Base-by-base conservation (phyloP, 192 early-diverging fungal genomes). In the Spizellomyces punctatus region DNA sequence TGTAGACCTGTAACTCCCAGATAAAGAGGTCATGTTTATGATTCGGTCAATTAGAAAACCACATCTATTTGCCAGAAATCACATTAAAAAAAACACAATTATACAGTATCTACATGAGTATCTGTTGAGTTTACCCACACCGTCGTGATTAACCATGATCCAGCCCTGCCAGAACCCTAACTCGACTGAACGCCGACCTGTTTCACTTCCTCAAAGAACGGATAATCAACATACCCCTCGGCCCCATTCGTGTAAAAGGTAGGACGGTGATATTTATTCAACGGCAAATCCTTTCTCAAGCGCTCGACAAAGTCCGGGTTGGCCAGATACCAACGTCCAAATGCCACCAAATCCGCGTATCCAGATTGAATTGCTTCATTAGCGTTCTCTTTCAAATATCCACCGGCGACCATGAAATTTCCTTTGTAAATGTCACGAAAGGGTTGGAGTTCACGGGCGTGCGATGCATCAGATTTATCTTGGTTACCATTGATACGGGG, bases 251-350 rank as follows among this genome's bases (percentile, higher is more conserved):
- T 63, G 59, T 81, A 79, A 59, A 79, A 79, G 21, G 74, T 76
- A 2, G 21, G 42, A 16, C 70, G 43, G 66, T 81, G 67, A 54
- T 76, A 78, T 8, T 74, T 65, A 9, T 66, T 79, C 64, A 79
- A 42, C n/a, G 60, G 41, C n/a, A 52, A 42, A 9, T 67, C 69
- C 45, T 77, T 71, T 12, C 57, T 46, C 36, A 82, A 48, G n/a
- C 81, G 47, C 21, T 67, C 36, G 6, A 67, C 62, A 27, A 82
- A 66, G 61, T 82, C 81, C 1, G 81, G 81, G 75, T 82, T 82
- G 8, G 78, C 22, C 46, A 80, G 75, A 60, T 78, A 80, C 46
- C 42, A 42, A 22, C 74, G 16, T 8, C 76, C 81, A 59, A 69
- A 78, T 9, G 66, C 75, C 63, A 82, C 59, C 63, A 80, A n/a